Base-by-base conservation (phyloP, 192 early-diverging fungal species). In the Geranomyces variabilis region DNA sequence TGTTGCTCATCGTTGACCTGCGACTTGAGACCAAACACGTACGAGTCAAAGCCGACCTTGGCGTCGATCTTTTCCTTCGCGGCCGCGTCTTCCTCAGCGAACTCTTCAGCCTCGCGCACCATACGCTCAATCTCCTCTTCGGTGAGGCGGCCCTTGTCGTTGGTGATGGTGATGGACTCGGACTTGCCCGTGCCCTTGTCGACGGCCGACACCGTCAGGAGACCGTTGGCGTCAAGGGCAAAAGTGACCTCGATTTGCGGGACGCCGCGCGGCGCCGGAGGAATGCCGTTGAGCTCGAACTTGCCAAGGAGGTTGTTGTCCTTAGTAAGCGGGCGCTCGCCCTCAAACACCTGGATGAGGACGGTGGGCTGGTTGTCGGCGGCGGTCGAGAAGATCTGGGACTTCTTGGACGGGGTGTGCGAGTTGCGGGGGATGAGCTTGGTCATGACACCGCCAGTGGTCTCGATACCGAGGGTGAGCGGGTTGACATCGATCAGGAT, bases 301-400 rank as follows among this genome's bases (percentile, higher is more conserved):
- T 96, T 94, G 69, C 95, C 95, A 63, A 97, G 91, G 62, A 94
- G 79, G 86, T 97, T 94, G 91, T 97, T 96, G 82, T 96, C 93
- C 84, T 90, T 90, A 61, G 95, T 97, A 74, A 90, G 88, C 21
- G 90, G 75, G 78, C 95, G 92, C 84, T 97, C 95, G 70, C 95
- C 95, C 86, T 97, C 96, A 74, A 87, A 97, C 53, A 96, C 93
- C 84, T 94, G 93, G 70, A 97, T 96, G 59, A 90, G 86, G 68
- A 97, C 96, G 68, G 92, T 91, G 69, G 93, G 93, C 83, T 97
- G 96, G 87, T 96, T 97, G 84, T 97, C 96, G 77, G 86, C 85
- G 84, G 90, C 93, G 66, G 96, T 97, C 55, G 96, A 97, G 87
- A 96, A 97, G 74, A 88, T 88, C 84, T 97, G 91, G 47, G 92